These are phyloP conservation scores for Medicago ruthenica DNA, from an alignment of 306 rosid species.

Conservation along the genomic window DNA sequence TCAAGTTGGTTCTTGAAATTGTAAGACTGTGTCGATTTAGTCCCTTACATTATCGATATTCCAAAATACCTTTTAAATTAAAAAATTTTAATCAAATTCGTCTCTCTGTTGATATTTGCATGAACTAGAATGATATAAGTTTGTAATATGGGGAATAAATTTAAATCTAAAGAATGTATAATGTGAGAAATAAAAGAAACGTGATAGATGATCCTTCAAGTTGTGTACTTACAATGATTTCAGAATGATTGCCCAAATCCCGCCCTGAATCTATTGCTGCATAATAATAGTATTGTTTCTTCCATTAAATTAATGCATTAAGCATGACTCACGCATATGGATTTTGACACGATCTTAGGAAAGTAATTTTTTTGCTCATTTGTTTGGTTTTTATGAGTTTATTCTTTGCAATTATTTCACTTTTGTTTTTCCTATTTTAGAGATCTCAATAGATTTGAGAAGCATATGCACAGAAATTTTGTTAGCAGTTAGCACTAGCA, in stretches of 20 bases:
- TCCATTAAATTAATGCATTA: slow-evolving; percentile 29
- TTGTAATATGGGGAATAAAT: too few relatives aligned
- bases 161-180: too few relatives aligned
- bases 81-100: too few relatives aligned
- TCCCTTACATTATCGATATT: too few relatives aligned
- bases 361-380: slow-evolving; percentile 23
- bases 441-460: slow-evolving; percentile 41
- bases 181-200: too few relatives aligned
- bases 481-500: slow-evolving; percentile 37
- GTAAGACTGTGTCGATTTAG: too few relatives aligned
- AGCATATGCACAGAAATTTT: slow-evolving; percentile 34
- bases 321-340: not conserved
- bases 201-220: slow-evolving; percentile 3
- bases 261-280: slow-evolving; percentile 27
- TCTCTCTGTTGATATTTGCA: too few relatives aligned
- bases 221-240: slow-evolving; percentile 32
- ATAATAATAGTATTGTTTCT: slow-evolving; percentile 12
- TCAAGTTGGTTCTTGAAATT: too few relatives aligned
- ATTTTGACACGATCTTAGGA: slow-evolving; percentile 33
- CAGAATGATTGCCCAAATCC: slow-evolving; percentile 35
- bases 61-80: too few relatives aligned
- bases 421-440: slow-evolving; percentile 15
- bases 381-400: slow-evolving; percentile 14
- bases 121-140: too few relatives aligned
- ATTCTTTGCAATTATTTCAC: slow-evolving; percentile 26